phyloP scores from a whole-genome alignment of 176 grass and related monocot genomes.

The Musa schizocarpa region DNA sequence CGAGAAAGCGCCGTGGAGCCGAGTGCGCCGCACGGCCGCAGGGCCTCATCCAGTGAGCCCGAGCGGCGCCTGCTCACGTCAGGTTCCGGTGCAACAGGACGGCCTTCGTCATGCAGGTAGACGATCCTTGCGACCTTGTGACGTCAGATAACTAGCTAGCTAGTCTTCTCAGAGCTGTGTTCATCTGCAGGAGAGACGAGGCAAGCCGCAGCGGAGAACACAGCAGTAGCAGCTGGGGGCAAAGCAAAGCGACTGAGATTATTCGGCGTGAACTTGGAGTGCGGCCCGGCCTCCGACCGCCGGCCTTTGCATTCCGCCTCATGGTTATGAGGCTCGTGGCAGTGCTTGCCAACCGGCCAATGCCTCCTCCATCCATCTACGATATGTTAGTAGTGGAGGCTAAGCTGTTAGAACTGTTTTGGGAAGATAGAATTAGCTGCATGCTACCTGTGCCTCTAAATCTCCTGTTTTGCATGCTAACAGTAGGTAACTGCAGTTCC shows the following conservation, averaged over 20 bases:
- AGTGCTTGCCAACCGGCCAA: not conserved
- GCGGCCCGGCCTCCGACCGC: slow-evolving; percentile 34
- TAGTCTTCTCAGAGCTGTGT: not conserved
- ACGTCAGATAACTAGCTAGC: slow-evolving; percentile 23
- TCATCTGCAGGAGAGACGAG: not conserved
- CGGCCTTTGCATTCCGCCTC: slow-evolving; percentile 7
- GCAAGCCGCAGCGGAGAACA: slow-evolving; percentile 9
- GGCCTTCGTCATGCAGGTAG: slow-evolving; percentile 41
- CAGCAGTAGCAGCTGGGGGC: slow-evolving; percentile 27
- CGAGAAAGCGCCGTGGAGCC: not conserved
- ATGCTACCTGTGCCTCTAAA: not conserved
- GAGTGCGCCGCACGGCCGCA: too few relatives aligned
- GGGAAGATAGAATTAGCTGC: not conserved
- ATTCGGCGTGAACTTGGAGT: slow-evolving; percentile 90
- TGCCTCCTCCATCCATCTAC: too few relatives aligned
- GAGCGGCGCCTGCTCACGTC: slow-evolving; percentile 32
- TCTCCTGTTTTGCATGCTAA: too few relatives aligned
- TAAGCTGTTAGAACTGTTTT: not conserved
- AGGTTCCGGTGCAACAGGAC: slow-evolving; percentile 34
- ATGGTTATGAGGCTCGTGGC: not conserved
- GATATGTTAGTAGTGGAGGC: not conserved
- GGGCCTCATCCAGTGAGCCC: slow-evolving; percentile 48
- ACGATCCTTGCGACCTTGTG: slow-evolving; percentile 15
- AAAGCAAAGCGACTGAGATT: slow-evolving; percentile 50
- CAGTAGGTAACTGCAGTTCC: not conserved